phyloP scores from a whole-genome alignment of 768 basidiomycete species.

The Ramaria sp. region DNA sequence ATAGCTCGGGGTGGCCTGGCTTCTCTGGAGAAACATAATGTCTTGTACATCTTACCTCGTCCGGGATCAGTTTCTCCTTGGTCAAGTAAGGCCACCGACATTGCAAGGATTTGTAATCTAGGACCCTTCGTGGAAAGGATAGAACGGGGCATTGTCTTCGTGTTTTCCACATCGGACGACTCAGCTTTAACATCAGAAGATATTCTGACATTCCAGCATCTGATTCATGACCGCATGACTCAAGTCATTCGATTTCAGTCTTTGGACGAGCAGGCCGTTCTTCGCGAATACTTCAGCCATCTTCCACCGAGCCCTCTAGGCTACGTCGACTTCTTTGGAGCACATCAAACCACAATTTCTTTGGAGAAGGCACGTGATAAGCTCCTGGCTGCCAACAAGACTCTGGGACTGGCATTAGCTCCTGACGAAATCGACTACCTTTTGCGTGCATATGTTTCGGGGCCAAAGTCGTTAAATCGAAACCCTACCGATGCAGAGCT shows the following conservation, averaged over 20 bases:
- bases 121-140: constrained; percentile 61
- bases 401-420: constrained; percentile 84
- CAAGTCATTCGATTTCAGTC: constrained; percentile 53
- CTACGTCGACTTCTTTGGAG: constrained; percentile 47
- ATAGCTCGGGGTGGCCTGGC: constrained; percentile 13
- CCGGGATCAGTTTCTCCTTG: constrained; percentile 93
- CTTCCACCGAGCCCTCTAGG: constrained; percentile 57
- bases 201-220: constrained; percentile 46
- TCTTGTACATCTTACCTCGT: constrained; percentile 70
- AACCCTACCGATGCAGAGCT: constrained; percentile 96
- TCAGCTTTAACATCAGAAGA: constrained; percentile 33
- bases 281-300: constrained; percentile 39
- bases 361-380: constrained; percentile 41
- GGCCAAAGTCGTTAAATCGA: constrained; percentile 51
- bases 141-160: constrained; percentile 73
- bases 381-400: constrained; percentile 67
- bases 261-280: constrained; percentile 44
- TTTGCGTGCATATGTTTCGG: constrained; percentile 77
- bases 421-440: constrained; percentile 88
- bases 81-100: constrained; percentile 99
- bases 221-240: constrained; percentile 96
- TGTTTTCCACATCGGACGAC: constrained; percentile 39
- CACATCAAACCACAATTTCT: constrained; percentile 13
- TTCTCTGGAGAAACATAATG: constrained; percentile 27
- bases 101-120: constrained; percentile 79